phyloP scores from a whole-genome alignment of 2,329 filamentous ascomycete genomes.

The Fusarium guadeloupense region DNA sequence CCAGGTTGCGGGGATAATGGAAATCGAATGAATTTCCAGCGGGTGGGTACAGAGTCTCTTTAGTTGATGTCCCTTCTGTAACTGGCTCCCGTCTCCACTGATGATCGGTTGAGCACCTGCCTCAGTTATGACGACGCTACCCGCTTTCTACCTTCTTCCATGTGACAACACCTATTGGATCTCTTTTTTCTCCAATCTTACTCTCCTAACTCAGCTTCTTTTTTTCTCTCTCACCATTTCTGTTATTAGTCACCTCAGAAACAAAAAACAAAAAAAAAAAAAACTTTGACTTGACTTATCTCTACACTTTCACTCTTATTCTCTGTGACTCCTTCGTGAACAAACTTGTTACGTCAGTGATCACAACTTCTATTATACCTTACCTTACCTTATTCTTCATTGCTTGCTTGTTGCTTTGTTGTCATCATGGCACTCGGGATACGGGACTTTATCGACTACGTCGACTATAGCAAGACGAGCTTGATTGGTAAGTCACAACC shows the following conservation, averaged over 20 bases:
- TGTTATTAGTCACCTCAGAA: not conserved
- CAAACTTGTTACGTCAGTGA: conserved; percentile 33
- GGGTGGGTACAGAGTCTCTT: not conserved
- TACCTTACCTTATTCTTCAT: conserved; percentile 3
- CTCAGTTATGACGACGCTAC: conserved; percentile 26
- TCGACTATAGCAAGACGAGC: conserved; percentile 74
- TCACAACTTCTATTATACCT: conserved; percentile 5
- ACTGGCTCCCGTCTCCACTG: conserved; percentile 12
- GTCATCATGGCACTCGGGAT: conserved; percentile 52
- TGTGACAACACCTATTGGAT: conserved; percentile 27
- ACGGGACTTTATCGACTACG: conserved; percentile 65
- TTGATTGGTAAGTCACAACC: conserved; percentile 66
- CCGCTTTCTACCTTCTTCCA: conserved; percentile 35
- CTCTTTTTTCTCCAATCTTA: conserved; percentile 5
- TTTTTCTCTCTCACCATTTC: conserved; percentile 2
- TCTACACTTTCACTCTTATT: not conserved
- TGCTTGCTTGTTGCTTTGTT: conserved; percentile 1
- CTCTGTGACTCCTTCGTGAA: conserved; percentile 30
- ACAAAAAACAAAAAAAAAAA: not conserved
- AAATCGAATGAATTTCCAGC: not conserved
- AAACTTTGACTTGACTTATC: not conserved
- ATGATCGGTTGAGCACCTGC: not conserved
- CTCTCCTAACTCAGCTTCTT: not conserved
- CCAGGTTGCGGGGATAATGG: conserved; percentile 20
- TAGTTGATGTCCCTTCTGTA: conserved; percentile 8